These are phyloP conservation scores for Phallus indusiatus DNA, from an alignment of 768 basidiomycete genomes.

Conservation along the genomic window DNA sequence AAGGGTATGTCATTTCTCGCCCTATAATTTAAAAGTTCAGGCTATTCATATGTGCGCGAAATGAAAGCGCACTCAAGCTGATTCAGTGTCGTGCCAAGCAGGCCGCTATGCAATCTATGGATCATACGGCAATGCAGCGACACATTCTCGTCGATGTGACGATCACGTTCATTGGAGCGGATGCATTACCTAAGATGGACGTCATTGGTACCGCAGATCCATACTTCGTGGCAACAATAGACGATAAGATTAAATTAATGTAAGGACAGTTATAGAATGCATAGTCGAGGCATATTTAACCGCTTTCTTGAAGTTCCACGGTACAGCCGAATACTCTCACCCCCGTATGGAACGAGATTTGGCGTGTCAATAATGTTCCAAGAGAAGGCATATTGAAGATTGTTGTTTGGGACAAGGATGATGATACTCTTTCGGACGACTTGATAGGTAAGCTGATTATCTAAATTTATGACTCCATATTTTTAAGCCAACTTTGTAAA, in stretches of 20 bases:
- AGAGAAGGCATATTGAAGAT: constrained; percentile 47
- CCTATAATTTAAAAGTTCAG: not conserved
- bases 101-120: not conserved
- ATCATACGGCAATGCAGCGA: not conserved
- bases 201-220: constrained; percentile 56
- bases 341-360: constrained; percentile 71
- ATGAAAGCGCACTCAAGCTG: constrained; percentile 1
- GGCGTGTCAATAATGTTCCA: constrained; percentile 69
- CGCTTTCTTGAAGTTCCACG: constrained; percentile 40
- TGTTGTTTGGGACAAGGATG: constrained; percentile 63
- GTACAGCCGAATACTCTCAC: constrained; percentile 45
- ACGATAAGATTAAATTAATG: constrained; percentile 56
- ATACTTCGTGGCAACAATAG: constrained; percentile 61
- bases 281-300: too few species aligned
- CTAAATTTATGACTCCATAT: not conserved
- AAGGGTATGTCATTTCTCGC: not conserved
- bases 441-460: constrained; percentile 40
- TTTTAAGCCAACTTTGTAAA: not conserved
- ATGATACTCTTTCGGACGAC: constrained; percentile 46
- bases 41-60: not conserved
- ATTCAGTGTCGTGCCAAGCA: constrained; percentile 6
- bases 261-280: constrained; percentile 14
- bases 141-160: constrained; percentile 9
- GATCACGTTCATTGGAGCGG: constrained; percentile 60
- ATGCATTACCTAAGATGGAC: constrained; percentile 61